Evolutionary conservation across 768 basidiomycete species (phyloP).

Genomic region (Suillus fuscotomentosus): DNA sequence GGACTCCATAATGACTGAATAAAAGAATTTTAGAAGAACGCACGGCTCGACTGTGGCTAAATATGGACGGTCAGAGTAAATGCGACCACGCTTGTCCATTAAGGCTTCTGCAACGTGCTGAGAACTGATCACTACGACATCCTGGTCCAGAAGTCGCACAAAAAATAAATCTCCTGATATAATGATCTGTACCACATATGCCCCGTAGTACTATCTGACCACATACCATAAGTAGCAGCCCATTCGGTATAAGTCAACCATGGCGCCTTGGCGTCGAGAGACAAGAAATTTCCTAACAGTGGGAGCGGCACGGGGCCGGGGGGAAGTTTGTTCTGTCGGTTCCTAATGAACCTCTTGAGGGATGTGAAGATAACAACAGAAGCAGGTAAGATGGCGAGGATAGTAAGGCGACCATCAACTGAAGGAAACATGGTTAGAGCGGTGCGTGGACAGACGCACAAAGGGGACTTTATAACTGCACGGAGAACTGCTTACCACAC

Average conservation of each 20-base stretch:
- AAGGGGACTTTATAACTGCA: neutral
- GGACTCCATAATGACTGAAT: neutral
- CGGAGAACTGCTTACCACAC: no score
- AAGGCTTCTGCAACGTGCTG: neutral
- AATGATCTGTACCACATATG: neutral
- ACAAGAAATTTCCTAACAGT: slow-evolving; percentile 29
- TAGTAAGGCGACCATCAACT: neutral
- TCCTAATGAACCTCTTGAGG: neutral
- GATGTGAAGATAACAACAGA: neutral
- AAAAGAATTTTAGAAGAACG: neutral
- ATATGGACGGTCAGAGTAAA: slow-evolving; percentile 10
- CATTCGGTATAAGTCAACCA: slow-evolving; percentile 37
- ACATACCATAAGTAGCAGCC: slow-evolving; percentile 25
- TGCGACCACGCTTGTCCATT: slow-evolving; percentile 6
- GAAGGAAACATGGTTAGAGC: neutral
- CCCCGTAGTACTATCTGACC: neutral
- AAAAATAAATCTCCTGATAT: neutral
- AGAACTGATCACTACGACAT: slow-evolving; percentile 1
- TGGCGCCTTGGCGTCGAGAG: slow-evolving; percentile 33
- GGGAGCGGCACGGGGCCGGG: slow-evolving; percentile 49
- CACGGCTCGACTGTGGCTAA: slow-evolving; percentile 1
- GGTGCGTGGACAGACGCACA: neutral
- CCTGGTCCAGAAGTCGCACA: slow-evolving; percentile 2
- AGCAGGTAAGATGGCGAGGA: neutral
- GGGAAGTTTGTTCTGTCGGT: slow-evolving; percentile 22